These are phyloP conservation scores for Rhodotorula sp. DNA, from an alignment of 1,284 basidiomycete species.

Conservation along the genomic window DNA sequence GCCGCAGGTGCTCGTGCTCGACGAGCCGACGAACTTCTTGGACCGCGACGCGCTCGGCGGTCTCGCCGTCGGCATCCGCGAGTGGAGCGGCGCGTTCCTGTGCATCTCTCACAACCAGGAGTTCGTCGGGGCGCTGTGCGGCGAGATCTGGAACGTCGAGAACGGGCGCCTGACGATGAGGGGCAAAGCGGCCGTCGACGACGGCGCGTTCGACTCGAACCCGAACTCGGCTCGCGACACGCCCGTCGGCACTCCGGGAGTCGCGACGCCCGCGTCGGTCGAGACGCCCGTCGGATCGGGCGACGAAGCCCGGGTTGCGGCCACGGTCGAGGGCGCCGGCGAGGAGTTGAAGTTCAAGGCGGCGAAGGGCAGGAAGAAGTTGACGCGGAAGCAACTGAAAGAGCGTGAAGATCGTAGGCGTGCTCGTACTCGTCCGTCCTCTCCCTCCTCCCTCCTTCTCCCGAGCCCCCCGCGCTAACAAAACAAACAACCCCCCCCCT, in stretches of 20 bases:
- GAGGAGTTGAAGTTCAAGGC: constrained; percentile 45
- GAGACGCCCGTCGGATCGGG: constrained; percentile 52
- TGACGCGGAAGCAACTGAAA: constrained; percentile 85
- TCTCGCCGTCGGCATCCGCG: constrained; percentile 89
- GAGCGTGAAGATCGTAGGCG: constrained; percentile 48
- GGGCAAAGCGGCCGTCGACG: constrained; percentile 79
- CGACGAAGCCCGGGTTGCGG: constrained; percentile 47
- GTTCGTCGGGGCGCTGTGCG: constrained; percentile 82
- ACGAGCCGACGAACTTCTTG: constrained; percentile 87
- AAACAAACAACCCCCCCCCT: no score
- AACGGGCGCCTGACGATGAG: constrained; percentile 76
- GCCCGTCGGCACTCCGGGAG: constrained; percentile 54
- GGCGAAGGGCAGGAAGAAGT: constrained; percentile 81
- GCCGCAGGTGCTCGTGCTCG: constrained; percentile 63
- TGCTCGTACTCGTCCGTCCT: constrained; percentile 24
- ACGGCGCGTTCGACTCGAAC: constrained; percentile 61
- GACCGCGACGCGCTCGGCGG: constrained; percentile 73
- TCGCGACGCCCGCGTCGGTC: constrained; percentile 49
- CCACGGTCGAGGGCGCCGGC: constrained; percentile 31
- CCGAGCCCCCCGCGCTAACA: no score
- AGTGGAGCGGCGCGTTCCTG: constrained; percentile 94
- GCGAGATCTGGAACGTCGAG: constrained; percentile 61
- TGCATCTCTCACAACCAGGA: constrained; percentile 92
- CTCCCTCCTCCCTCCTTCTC: no score
- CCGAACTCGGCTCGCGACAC: constrained; percentile 58